phyloP scores from a whole-genome alignment of 768 basidiomycete species.

The Leucogyrophana mollusca region DNA sequence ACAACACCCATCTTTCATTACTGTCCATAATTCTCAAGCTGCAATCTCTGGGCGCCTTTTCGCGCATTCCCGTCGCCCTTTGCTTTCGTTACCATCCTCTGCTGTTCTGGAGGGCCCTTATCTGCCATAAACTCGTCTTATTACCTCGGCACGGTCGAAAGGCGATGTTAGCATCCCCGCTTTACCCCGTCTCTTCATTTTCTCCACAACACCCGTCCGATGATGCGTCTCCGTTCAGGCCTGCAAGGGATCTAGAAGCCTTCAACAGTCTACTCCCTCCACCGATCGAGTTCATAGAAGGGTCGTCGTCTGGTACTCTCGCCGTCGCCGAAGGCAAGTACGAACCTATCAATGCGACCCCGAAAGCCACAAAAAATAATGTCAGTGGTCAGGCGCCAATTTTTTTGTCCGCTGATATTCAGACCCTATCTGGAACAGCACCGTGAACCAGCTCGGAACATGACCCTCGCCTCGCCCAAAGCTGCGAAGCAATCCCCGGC shows the following conservation, averaged over 20 bases:
- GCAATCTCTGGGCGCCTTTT: conserved; percentile 7
- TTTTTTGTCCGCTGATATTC: background rate
- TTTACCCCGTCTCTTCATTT: conserved; percentile 54
- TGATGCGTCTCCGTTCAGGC: conserved; percentile 55
- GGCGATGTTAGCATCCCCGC: conserved; percentile 69
- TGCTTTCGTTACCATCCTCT: conserved; percentile 5
- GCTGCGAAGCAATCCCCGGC: conserved; percentile 17
- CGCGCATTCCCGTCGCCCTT: conserved; percentile 11
- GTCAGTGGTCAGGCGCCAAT: conserved; percentile 31
- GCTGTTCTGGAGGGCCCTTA: conserved; percentile 6
- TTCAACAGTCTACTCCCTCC: conserved; percentile 80
- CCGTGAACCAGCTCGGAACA: conserved; percentile 21
- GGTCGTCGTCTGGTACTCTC: conserved; percentile 74
- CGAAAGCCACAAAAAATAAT: conserved; percentile 49
- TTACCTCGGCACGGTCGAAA: conserved; percentile 2
- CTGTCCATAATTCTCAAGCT: conserved; percentile 11
- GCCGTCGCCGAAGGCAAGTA: conserved; percentile 76
- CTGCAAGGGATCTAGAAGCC: conserved; percentile 67
- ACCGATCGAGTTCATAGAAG: conserved; percentile 82
- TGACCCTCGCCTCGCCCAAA: conserved; percentile 29
- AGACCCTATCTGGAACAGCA: conserved; percentile 3
- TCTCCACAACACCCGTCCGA: conserved; percentile 48
- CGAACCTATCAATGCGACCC: conserved; percentile 73
- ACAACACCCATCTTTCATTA: conserved; percentile 12
- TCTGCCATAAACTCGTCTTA: background rate